Conservation (phyloP, 2,329 filamentous ascomycete genomes). For the Colletotrichum sp. region DNA sequence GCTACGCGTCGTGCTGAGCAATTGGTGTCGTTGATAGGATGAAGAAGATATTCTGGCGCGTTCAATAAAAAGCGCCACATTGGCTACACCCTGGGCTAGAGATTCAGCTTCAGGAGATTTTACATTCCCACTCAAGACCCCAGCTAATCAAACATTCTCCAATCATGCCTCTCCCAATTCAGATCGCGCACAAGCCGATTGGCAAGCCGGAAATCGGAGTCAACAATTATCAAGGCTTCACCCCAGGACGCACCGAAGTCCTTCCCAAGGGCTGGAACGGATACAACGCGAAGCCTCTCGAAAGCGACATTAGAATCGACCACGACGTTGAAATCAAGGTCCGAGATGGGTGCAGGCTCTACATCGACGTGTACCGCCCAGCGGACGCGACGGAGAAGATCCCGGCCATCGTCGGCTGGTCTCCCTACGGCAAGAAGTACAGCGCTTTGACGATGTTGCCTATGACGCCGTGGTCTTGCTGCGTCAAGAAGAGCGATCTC, state of each 20-base stretch:
- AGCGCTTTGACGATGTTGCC: slow-evolving; percentile 42
- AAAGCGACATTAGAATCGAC: slow-evolving; percentile 44
- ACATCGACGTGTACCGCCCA: slow-evolving; percentile 50
- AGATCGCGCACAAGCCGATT: slow-evolving; percentile 18
- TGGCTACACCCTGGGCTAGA: background rate
- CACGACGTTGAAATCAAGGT: slow-evolving; percentile 48
- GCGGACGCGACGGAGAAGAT: slow-evolving; percentile 36
- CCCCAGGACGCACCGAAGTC: slow-evolving; percentile 42
- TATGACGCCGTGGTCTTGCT: slow-evolving; percentile 24
- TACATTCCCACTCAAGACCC: background rate
- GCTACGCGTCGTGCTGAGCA: background rate
- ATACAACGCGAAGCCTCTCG: slow-evolving; percentile 35
- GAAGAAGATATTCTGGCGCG: background rate
- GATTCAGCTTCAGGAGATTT: background rate
- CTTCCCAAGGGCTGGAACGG: slow-evolving; percentile 41
- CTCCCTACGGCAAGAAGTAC: slow-evolving; percentile 52
- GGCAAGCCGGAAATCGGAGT: slow-evolving; percentile 29
- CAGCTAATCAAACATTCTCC: background rate
- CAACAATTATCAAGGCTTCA: slow-evolving; percentile 28
- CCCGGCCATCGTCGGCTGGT: slow-evolving; percentile 49
- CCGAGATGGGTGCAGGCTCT: slow-evolving; percentile 46
- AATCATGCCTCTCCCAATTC: slow-evolving; percentile 16
- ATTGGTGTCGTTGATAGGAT: background rate
- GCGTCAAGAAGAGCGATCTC: slow-evolving; percentile 22
- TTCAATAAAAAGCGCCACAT: background rate